phyloP scores from a whole-genome alignment of 192 early-diverging fungal species.

The Rhizoclosmatium globosum region DNA sequence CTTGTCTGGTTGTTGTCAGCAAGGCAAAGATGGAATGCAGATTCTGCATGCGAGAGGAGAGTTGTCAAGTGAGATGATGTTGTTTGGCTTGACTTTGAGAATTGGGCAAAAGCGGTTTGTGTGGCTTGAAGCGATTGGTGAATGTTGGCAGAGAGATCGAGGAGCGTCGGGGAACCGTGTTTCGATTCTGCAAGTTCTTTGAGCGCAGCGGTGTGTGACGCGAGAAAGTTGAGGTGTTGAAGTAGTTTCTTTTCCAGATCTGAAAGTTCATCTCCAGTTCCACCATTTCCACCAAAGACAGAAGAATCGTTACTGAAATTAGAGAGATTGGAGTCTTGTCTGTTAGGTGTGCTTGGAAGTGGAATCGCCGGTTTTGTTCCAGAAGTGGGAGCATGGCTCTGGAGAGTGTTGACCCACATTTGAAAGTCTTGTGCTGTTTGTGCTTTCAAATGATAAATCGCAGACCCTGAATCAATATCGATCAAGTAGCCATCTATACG shows the following conservation, averaged over 20 bases:
- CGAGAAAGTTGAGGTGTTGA: not conserved
- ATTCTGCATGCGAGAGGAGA: conserved; percentile 28
- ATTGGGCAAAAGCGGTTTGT: not conserved
- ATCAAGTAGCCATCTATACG: conserved; percentile 69
- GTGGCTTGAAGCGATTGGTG: not conserved
- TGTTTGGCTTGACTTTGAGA: not conserved
- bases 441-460: conserved; percentile 85
- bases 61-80: not conserved
- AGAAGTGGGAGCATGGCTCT: conserved; percentile 33
- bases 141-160: not conserved
- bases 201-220: not conserved
- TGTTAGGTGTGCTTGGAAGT: not conserved
- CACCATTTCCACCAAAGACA: not conserved
- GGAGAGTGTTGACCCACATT: conserved; percentile 64
- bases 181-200: conserved; percentile 4
- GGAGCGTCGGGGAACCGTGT: not conserved
- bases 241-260: not conserved
- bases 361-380: not conserved
- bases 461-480: conserved; percentile 85
- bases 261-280: not conserved
- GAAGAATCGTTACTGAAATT: conserved; percentile 21
- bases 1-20: conserved; percentile 58
- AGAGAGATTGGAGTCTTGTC: not conserved
- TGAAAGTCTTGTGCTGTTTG: conserved; percentile 73
- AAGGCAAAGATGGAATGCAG: conserved; percentile 47